Evolutionary conservation across 306 rosid genomes (phyloP).

Genomic region (Macrotyloma uniflorum): DNA sequence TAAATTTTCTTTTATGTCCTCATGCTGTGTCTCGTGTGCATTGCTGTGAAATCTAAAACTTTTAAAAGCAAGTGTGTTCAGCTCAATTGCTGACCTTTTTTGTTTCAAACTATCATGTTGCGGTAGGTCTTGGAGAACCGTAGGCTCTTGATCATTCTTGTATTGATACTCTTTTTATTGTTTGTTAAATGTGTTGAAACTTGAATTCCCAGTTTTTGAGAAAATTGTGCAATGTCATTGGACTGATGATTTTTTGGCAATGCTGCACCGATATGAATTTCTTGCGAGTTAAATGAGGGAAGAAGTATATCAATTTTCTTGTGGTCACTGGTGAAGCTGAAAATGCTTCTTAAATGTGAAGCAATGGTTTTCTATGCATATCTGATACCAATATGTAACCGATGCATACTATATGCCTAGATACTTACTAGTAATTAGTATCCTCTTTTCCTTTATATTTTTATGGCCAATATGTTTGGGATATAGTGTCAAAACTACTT

Average conservation of each 20-base stretch:
- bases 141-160: constrained; percentile 2
- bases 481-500: neutral
- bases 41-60: constrained; percentile 1
- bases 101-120: neutral
- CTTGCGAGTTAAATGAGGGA: neutral
- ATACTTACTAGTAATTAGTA: neutral
- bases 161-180: neutral
- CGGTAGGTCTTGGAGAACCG: neutral
- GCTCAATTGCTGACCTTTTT: neutral
- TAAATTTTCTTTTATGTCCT: constrained; percentile 1
- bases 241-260: constrained; percentile 3
- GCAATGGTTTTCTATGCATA: neutral
- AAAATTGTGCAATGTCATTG: constrained; percentile 3
- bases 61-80: neutral
- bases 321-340: neutral
- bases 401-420: neutral
- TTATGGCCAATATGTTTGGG: neutral
- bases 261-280: neutral
- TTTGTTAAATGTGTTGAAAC: neutral
- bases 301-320: constrained; percentile 13
- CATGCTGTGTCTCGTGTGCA: neutral
- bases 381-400: neutral
- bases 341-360: neutral
- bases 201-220: constrained; percentile 30
- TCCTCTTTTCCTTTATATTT: neutral